Conservation (phyloP, 2,329 filamentous ascomycete species). For the Botrytis fabae region DNA sequence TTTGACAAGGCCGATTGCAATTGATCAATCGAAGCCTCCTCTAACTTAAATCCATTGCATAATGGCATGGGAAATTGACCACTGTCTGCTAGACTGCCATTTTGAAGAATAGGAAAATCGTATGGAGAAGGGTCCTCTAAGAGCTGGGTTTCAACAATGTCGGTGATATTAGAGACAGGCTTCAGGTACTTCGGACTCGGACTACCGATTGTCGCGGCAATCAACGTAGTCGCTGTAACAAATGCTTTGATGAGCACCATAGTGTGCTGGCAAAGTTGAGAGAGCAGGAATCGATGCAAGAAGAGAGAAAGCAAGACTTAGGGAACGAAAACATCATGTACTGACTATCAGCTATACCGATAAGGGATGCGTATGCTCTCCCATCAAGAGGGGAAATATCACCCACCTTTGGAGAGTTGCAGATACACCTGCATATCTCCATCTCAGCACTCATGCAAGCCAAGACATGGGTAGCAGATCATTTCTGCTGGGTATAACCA, state of each 20-base stretch:
- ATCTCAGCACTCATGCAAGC: slow-evolving; percentile 3
- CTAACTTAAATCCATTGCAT: slow-evolving; percentile 61
- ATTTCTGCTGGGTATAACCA: background rate
- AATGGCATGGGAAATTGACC: slow-evolving; percentile 59
- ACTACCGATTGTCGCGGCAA: slow-evolving; percentile 6
- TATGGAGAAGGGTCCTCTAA: slow-evolving; percentile 41
- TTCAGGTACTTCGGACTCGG: slow-evolving; percentile 13
- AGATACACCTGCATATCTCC: slow-evolving; percentile 7
- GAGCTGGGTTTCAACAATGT: slow-evolving; percentile 40
- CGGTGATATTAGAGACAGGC: slow-evolving; percentile 12
- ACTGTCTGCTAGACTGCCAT: slow-evolving; percentile 35
- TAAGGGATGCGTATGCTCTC: slow-evolving; percentile 1
- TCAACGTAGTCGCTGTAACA: slow-evolving; percentile 9
- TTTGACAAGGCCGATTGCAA: slow-evolving; percentile 59
- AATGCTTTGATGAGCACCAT: slow-evolving; percentile 21
- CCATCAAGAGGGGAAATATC: background rate
- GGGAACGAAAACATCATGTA: slow-evolving; percentile 8
- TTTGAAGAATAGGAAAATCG: slow-evolving; percentile 44
- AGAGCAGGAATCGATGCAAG: background rate
- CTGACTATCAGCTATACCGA: background rate
- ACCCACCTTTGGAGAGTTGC: slow-evolving; percentile 2
- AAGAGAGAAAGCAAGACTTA: background rate
- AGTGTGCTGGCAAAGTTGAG: background rate
- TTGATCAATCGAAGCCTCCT: slow-evolving; percentile 69
- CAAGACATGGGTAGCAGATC: background rate